Conservation (phyloP, 2,329 filamentous ascomycete genomes). For the Epichloe baconii region DNA sequence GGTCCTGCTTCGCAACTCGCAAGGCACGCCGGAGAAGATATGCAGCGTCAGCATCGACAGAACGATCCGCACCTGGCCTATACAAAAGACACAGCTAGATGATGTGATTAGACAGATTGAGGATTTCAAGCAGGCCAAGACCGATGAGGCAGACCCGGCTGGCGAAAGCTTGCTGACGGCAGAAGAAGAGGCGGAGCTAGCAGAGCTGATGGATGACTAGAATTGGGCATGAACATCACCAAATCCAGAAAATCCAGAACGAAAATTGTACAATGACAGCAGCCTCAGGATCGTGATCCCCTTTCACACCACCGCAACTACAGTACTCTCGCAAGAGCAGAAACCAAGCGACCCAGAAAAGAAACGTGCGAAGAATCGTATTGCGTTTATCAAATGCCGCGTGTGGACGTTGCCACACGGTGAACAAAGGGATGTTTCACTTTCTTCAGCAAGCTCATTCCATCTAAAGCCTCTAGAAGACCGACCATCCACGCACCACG, state of each 20-base stretch:
- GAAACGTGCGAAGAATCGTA: background rate
- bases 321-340: background rate
- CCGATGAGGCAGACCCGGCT: slow-evolving; percentile 29
- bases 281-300: background rate
- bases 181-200: slow-evolving; percentile 87
- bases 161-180: slow-evolving; percentile 52
- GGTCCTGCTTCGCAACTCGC: slow-evolving; percentile 38
- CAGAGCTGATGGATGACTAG: slow-evolving; percentile 71
- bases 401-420: background rate
- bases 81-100: slow-evolving; percentile 48
- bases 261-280: background rate
- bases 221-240: background rate
- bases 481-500: background rate
- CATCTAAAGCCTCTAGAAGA: background rate
- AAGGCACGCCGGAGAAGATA: slow-evolving; percentile 32
- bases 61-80: slow-evolving; percentile 73
- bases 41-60: slow-evolving; percentile 83
- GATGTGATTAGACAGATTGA: slow-evolving; percentile 31
- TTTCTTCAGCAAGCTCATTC: background rate
- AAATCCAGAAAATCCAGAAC: too few species aligned
- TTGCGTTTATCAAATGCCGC: background rate
- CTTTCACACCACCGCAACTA: background rate
- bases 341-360: background rate
- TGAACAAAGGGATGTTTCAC: background rate
- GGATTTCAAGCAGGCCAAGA: slow-evolving; percentile 32